Evolutionary conservation across 164 flowering plant genomes (phyloP), one percentile per base, ranked within the genome.

Genomic region (Umbilicus rupestris): DNA sequence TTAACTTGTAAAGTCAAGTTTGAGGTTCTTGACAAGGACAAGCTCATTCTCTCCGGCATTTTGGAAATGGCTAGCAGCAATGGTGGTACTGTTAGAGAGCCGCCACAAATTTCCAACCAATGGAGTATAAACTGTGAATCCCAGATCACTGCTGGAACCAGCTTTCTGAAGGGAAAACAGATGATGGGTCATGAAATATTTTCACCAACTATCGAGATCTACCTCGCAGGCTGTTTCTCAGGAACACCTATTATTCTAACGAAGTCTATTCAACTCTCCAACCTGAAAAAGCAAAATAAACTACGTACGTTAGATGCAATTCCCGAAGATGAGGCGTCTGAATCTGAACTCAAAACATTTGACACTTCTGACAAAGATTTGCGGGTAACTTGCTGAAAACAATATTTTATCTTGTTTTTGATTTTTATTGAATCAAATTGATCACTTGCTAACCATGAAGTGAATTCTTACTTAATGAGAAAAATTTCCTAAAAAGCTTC

Each of bases 161-260:
- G 83, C 33, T 86, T 87, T 72, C 72, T 87, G 69, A 86, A 80
- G 76, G 87, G 82, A 29, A 87, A 86, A 62, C 82, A 81, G 33
- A 33, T 39, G 58, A 42, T 31, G 17, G 73, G 85, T 42, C 62
- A 77, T 33, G 96, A 89, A 68, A 73, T 67, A 24, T 65, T 69
- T n/a, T 70, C 77, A n/a, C 92, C 94, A 20, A 76, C 76, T 7
- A 81, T 89, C 67, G 98, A 89, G 77, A 96, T 92, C 69, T 92
- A 80, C 74, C 76, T 89, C 58, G 87, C 98, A 0, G 96, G 98
- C 41, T 74, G 84, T 73, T 89, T 84, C 71, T 74, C 82, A 3
- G 89, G 90, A 30, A 73, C 72, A 31, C 98, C 98, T 1, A 82
- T 87, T 71, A 86, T 92, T 64, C 83, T 92, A 72, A 85, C 89